Evolutionary conservation across 2,329 filamentous ascomycete species (phyloP).

Genomic region (Amauroascus verrucosus): DNA sequence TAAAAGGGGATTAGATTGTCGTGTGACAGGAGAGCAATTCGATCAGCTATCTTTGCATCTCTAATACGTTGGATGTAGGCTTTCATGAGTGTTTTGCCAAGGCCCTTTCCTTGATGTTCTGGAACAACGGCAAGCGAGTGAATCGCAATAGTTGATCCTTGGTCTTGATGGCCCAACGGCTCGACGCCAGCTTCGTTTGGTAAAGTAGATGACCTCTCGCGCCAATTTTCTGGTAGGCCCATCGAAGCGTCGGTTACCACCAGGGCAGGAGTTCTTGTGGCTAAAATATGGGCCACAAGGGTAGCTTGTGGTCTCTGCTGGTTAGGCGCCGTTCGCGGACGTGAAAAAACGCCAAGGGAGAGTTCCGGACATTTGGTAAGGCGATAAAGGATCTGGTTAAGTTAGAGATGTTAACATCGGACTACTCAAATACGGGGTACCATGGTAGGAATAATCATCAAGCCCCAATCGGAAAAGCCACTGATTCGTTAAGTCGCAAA

Average conservation of each 20-base stretch:
- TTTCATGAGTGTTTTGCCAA: slow-evolving; percentile 64
- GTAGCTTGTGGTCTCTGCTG: slow-evolving; percentile 50
- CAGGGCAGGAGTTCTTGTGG: slow-evolving; percentile 55
- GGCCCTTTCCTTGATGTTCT: slow-evolving; percentile 59
- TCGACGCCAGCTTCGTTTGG: slow-evolving; percentile 31
- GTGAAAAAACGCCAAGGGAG: slow-evolving; percentile 68
- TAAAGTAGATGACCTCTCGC: slow-evolving; percentile 32
- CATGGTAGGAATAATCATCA: neutral
- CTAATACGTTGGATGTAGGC: slow-evolving; percentile 69
- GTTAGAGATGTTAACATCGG: slow-evolving; percentile 5
- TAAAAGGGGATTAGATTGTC: slow-evolving; percentile 67
- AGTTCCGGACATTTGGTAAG: slow-evolving; percentile 65
- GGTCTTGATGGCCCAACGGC: slow-evolving; percentile 57
- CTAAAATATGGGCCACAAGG: slow-evolving; percentile 68
- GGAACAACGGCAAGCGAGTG: slow-evolving; percentile 76
- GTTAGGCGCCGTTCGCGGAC: slow-evolving; percentile 42
- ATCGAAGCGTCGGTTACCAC: slow-evolving; percentile 67
- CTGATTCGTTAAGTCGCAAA: neutral
- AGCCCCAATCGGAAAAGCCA: neutral
- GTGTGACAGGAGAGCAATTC: slow-evolving; percentile 66
- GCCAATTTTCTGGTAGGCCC: slow-evolving; percentile 60
- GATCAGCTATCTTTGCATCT: slow-evolving; percentile 57
- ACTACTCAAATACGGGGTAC: neutral
- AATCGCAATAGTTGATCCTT: slow-evolving; percentile 63
- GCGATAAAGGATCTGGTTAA: slow-evolving; percentile 60